These are phyloP conservation scores for Raffaelea arxii DNA, from an alignment of 2,329 filamentous ascomycete genomes.

Conservation along the genomic window DNA sequence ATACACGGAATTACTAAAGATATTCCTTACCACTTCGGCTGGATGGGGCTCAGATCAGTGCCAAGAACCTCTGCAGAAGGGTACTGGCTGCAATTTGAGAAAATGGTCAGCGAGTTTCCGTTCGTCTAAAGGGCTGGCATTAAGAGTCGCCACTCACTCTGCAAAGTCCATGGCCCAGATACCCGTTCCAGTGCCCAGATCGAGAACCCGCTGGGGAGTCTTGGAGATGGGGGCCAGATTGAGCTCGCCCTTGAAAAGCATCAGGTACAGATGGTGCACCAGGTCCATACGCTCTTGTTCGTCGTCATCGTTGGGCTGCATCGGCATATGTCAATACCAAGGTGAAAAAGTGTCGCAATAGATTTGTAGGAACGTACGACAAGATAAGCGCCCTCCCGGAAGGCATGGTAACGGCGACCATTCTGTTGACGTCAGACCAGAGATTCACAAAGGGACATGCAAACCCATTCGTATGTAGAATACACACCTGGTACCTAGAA, in stretches of 20 bases:
- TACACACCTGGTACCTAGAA: background rate
- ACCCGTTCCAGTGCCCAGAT: slow-evolving; percentile 15
- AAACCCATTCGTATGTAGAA: background rate
- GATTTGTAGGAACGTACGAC: background rate
- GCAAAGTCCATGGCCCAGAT: slow-evolving; percentile 16
- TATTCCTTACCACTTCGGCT: slow-evolving; percentile 13
- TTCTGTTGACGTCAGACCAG: background rate
- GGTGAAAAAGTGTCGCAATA: background rate
- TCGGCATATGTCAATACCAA: background rate
- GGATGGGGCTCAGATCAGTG: slow-evolving; percentile 15
- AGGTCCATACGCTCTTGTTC: slow-evolving; percentile 4
- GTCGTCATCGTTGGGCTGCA: slow-evolving; percentile 2
- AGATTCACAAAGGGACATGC: background rate
- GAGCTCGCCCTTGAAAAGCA: slow-evolving; percentile 1
- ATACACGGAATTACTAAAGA: background rate
- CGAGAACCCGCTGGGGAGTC: slow-evolving; percentile 9
- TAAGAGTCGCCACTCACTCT: background rate
- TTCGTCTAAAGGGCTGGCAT: background rate
- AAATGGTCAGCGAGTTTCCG: background rate
- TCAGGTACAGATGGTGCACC: background rate
- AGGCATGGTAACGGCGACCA: background rate
- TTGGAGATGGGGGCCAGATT: background rate
- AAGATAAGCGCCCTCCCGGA: background rate
- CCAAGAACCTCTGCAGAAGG: slow-evolving; percentile 11
- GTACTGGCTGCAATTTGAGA: background rate